Evolutionary conservation across 352 stramenopile species (phyloP).

Genomic region (Globisporangium megalacanthum): DNA sequence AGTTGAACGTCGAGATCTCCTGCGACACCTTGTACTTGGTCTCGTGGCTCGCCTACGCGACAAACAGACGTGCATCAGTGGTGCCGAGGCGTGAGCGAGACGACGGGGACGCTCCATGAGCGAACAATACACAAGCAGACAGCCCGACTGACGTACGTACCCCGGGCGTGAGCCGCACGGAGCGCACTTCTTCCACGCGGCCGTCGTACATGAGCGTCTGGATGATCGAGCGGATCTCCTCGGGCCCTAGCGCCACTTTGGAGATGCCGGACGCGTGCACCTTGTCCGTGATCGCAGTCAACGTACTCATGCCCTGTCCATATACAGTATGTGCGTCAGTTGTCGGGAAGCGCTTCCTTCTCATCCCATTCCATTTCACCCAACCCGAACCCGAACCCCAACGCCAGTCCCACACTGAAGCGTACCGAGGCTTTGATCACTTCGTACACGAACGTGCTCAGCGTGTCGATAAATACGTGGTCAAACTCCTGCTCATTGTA

Average conservation of each 20-base stretch:
- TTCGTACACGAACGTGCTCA: constrained; percentile 94
- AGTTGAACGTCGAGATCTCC: constrained; percentile 85
- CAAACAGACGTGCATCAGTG: not conserved
- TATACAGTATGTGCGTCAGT: not conserved
- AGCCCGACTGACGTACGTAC: constrained; percentile 33
- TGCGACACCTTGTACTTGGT: constrained; percentile 87
- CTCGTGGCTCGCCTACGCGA: constrained; percentile 56
- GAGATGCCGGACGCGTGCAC: constrained; percentile 87
- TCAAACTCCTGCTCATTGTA: constrained; percentile 99
- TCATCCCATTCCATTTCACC: too few relatives aligned
- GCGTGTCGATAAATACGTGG: constrained; percentile 97
- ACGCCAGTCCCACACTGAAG: not conserved
- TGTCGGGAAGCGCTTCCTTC: too few relatives aligned
- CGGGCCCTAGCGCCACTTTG: constrained; percentile 86
- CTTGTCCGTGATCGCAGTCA: constrained; percentile 87
- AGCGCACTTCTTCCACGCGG: constrained; percentile 85
- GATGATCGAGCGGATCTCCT: constrained; percentile 90
- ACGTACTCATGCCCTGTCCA: constrained; percentile 66
- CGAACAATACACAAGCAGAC: constrained; percentile 1
- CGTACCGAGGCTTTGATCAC: constrained; percentile 76
- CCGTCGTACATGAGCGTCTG: constrained; percentile 92
- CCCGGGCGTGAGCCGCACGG: constrained; percentile 66
- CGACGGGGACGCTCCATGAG: too few relatives aligned
- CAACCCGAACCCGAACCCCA: not conserved
- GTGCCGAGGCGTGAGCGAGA: not conserved